Percentiles rank a stretch among this genome's conserved stretches.
These are phyloP conservation scores for Orbilia brochopaga DNA, from an alignment of 2,329 filamentous ascomycete genomes.

Conservation along the genomic window DNA sequence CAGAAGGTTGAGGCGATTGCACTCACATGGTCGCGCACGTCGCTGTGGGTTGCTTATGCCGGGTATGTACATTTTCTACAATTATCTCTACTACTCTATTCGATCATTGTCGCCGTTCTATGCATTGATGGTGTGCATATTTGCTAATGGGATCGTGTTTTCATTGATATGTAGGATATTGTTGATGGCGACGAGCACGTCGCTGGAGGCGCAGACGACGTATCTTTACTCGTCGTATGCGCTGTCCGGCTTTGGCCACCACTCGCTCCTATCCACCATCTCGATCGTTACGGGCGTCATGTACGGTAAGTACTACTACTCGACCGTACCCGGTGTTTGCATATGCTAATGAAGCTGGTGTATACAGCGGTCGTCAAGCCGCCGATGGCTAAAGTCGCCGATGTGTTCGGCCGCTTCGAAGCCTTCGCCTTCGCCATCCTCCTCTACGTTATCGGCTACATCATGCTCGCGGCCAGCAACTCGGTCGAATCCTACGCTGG, in stretches of 20 bases:
- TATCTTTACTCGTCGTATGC: slow-evolving; percentile 69
- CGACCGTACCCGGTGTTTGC: slow-evolving; percentile 1
- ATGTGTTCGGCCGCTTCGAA: slow-evolving; percentile 69
- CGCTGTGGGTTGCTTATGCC: slow-evolving; percentile 61
- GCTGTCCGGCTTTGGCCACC: slow-evolving; percentile 69
- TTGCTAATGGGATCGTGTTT: not conserved
- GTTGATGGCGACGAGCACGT: slow-evolving; percentile 70
- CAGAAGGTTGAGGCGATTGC: slow-evolving; percentile 62
- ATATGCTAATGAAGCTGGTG: not conserved
- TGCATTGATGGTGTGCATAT: too few relatives aligned
- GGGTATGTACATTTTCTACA: slow-evolving; percentile 48
- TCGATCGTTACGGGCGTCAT: slow-evolving; percentile 70
- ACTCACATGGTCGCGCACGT: slow-evolving; percentile 61
- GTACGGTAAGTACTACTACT: slow-evolving; percentile 62
- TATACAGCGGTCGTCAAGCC: slow-evolving; percentile 65
- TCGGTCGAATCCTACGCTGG: slow-evolving; percentile 65
- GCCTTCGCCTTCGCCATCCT: slow-evolving; percentile 65
- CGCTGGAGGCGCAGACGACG: slow-evolving; percentile 70
- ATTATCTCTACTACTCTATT: slow-evolving; percentile 52
- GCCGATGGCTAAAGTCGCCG: slow-evolving; percentile 68
- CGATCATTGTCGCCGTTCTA: too few relatives aligned
- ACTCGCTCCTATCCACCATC: slow-evolving; percentile 71
- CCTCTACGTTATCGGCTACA: slow-evolving; percentile 66
- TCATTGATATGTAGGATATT: slow-evolving; percentile 58
- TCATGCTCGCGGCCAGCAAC: slow-evolving; percentile 65